These are phyloP conservation scores for Capronia americana DNA, from an alignment of 2,329 filamentous ascomycete species.

Conservation along the genomic window DNA sequence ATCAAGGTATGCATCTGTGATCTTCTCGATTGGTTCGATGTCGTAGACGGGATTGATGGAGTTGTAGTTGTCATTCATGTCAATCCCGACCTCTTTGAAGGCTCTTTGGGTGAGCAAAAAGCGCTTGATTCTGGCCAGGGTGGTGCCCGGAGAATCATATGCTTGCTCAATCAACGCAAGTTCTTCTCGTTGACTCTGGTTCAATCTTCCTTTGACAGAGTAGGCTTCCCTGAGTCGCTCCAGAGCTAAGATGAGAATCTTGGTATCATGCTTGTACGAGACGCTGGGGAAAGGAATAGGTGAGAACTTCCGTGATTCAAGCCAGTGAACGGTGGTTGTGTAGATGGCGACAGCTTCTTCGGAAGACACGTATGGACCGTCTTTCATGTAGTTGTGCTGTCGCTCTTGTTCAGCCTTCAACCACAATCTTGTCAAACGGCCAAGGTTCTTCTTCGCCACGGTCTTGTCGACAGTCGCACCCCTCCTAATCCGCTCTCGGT, in stretches of 20 bases:
- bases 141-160: constrained; percentile 96
- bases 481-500: constrained; percentile 92
- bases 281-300: constrained; percentile 98
- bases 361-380: constrained; percentile 96
- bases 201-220: constrained; percentile 94
- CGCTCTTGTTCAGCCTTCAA: constrained; percentile 97
- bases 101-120: constrained; percentile 96
- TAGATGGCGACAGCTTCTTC: constrained; percentile 99
- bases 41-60: constrained; percentile 99
- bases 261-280: constrained; percentile 99
- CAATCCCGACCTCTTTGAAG: constrained; percentile 99
- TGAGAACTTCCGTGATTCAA: constrained; percentile 97
- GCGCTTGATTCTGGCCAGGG: constrained; percentile 93
- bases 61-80: constrained; percentile 99
- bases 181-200: constrained; percentile 97
- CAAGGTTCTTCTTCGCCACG: constrained; percentile 98
- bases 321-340: constrained; percentile 97
- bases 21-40: constrained; percentile 98
- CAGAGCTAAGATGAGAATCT: constrained; percentile 93
- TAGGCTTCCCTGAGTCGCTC: constrained; percentile 94
- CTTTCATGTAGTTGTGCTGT: constrained; percentile 99
- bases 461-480: constrained; percentile 99
- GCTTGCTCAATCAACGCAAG: constrained; percentile 96
- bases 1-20: constrained; percentile 97
- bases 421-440: constrained; percentile 92